These are phyloP conservation scores for Pleurostoma richardsiae DNA, from an alignment of 2,329 filamentous ascomycete genomes.

Conservation along the genomic window DNA sequence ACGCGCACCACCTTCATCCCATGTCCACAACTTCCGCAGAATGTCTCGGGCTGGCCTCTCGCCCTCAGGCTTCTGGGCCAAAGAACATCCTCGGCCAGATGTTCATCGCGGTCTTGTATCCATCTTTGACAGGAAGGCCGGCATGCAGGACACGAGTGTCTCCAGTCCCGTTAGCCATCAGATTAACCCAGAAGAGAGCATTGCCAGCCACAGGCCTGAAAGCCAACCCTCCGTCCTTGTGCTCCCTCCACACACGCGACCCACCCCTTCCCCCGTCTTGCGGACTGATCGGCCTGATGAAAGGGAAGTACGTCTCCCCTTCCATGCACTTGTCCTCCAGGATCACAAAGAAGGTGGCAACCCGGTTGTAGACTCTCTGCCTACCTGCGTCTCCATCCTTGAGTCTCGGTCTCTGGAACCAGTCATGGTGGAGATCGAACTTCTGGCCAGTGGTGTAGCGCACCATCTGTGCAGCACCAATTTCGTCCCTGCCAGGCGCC, in stretches of 20 bases:
- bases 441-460: constrained; percentile 28
- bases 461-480: constrained; percentile 31
- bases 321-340: constrained; percentile 24
- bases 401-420: constrained; percentile 21
- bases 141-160: constrained; percentile 31
- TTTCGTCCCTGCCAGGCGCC: constrained; percentile 22
- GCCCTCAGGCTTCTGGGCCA: constrained; percentile 14
- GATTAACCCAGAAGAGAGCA: constrained; percentile 36
- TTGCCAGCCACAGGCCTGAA: constrained; percentile 31
- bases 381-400: constrained; percentile 12
- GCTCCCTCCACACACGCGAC: constrained; percentile 21
- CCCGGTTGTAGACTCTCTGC: constrained; percentile 22
- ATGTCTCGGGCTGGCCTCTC: too few relatives aligned
- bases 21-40: too few relatives aligned
- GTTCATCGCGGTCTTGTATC: constrained; percentile 36
- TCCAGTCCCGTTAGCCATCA: constrained; percentile 30
- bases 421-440: constrained; percentile 31
- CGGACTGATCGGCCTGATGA: constrained; percentile 11
- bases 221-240: constrained; percentile 28
- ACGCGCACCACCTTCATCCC: too few relatives aligned
- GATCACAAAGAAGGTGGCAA: constrained; percentile 31
- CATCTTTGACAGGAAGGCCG: constrained; percentile 29
- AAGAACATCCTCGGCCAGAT: constrained; percentile 29
- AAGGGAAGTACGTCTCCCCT: constrained; percentile 34
- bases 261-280: not conserved